phyloP scores from a whole-genome alignment of 2,329 filamentous ascomycete genomes.

The Aspergillus transmontanensis region DNA sequence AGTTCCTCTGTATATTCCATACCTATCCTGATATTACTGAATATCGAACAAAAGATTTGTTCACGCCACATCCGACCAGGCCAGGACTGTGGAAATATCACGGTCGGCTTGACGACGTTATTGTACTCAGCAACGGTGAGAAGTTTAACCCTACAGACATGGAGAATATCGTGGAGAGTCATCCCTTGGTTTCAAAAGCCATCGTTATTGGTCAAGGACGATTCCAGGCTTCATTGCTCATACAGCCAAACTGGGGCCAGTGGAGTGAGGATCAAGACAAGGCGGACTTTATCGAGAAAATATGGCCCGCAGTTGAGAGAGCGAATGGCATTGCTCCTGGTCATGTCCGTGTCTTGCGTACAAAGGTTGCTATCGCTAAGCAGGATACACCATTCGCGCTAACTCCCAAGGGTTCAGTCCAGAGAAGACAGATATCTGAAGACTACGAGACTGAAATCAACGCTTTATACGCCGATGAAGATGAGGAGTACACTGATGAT shows the following conservation, averaged over 20 bases:
- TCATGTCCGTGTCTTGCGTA: slow-evolving; percentile 45
- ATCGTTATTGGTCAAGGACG: slow-evolving; percentile 37
- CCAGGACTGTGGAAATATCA: slow-evolving; percentile 14
- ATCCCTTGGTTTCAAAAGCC: slow-evolving; percentile 32
- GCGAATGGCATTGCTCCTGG: slow-evolving; percentile 44
- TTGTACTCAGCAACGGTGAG: slow-evolving; percentile 45
- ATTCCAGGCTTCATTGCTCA: slow-evolving; percentile 37
- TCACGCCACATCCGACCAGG: slow-evolving; percentile 38
- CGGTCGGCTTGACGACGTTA: slow-evolving; percentile 39
- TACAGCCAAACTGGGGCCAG: slow-evolving; percentile 34
- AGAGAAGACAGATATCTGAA: slow-evolving; percentile 4
- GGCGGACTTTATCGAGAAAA: slow-evolving; percentile 38
- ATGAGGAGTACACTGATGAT: too few relatives aligned
- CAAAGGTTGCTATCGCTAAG: slow-evolving; percentile 45
- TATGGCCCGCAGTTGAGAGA: slow-evolving; percentile 47
- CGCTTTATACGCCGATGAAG: background rate
- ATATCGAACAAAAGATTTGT: slow-evolving; percentile 34
- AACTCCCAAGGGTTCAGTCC: slow-evolving; percentile 45
- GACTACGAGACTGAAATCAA: slow-evolving; percentile 20
- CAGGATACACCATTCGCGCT: slow-evolving; percentile 45
- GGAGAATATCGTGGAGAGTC: slow-evolving; percentile 35
- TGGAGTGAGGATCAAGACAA: slow-evolving; percentile 5
- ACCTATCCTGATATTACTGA: slow-evolving; percentile 21
- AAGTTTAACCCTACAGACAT: slow-evolving; percentile 47
- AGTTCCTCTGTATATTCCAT: slow-evolving; percentile 19